These are phyloP conservation scores for Apostasia shenzhenica DNA, from an alignment of 106 monocot genomes.

Conservation along the genomic window DNA sequence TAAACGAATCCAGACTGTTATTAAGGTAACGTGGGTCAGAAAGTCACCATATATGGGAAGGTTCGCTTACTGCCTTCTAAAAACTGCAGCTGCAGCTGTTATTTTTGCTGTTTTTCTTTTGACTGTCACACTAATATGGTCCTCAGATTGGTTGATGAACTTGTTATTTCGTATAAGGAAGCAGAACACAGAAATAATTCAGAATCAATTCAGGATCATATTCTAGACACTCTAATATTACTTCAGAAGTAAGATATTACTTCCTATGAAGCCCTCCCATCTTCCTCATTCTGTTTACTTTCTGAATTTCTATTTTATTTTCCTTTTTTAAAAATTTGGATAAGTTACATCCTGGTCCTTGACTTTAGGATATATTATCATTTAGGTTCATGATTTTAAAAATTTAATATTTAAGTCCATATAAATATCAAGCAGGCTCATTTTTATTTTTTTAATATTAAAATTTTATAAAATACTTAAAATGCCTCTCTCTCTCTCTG, in stretches of 20 bases:
- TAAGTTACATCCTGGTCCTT: too few relatives aligned
- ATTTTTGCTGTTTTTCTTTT: not conserved
- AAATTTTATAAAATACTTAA: too few relatives aligned
- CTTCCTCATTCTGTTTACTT: not conserved
- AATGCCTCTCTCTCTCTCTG: too few relatives aligned
- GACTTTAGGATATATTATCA: too few relatives aligned
- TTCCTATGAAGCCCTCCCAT: not conserved
- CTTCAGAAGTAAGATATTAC: constrained; percentile 43
- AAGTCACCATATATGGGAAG: constrained; percentile 68
- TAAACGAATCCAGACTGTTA: constrained; percentile 47
- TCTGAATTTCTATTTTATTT: not conserved
- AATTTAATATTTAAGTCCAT: too few relatives aligned
- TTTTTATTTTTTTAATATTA: too few relatives aligned
- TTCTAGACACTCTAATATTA: constrained; percentile 53
- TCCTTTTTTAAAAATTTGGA: not conserved
- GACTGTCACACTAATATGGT: not conserved
- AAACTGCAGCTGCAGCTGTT: not conserved
- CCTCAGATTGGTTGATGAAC: constrained; percentile 73
- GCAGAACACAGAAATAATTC: constrained; percentile 46
- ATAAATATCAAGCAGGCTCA: too few relatives aligned
- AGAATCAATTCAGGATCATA: constrained; percentile 40
- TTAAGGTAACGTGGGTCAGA: constrained; percentile 84
- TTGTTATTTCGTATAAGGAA: constrained; percentile 71
- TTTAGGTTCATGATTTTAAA: too few relatives aligned
- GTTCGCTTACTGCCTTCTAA: constrained; percentile 17